phyloP scores from a whole-genome alignment of 805 yeast genomes.

The Yamadazyma laniorum region DNA sequence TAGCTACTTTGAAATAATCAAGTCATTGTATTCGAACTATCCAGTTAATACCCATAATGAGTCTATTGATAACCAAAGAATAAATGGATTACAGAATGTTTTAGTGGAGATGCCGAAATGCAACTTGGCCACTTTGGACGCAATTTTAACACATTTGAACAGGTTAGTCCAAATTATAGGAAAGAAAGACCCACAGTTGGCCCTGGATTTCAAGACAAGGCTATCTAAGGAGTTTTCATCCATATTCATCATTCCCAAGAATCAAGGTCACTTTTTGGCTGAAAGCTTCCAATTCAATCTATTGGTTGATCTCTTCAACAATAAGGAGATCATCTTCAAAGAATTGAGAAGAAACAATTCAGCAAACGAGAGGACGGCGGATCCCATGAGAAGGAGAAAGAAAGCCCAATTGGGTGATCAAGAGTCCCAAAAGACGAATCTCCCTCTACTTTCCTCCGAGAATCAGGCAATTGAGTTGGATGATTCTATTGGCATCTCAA shows the following conservation, averaged over 20 bases:
- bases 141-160: slow-evolving; percentile 71
- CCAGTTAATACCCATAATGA: slow-evolving; percentile 35
- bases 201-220: slow-evolving; percentile 39
- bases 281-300: slow-evolving; percentile 61
- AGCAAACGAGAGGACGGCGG: slow-evolving; percentile 4
- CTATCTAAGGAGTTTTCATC: slow-evolving; percentile 58
- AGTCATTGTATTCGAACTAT: slow-evolving; percentile 55
- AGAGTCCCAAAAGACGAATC: background rate
- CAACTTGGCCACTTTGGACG: slow-evolving; percentile 77
- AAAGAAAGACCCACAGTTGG: slow-evolving; percentile 35
- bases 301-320: slow-evolving; percentile 57
- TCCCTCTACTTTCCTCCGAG: background rate
- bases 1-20: slow-evolving; percentile 63
- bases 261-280: slow-evolving; percentile 34
- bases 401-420: background rate
- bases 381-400: background rate
- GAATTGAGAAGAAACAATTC: slow-evolving; percentile 48
- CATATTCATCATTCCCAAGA: slow-evolving; percentile 14
- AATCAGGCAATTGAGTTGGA: background rate
- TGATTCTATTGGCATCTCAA: slow-evolving; percentile 6
- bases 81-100: slow-evolving; percentile 63
- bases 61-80: slow-evolving; percentile 40
- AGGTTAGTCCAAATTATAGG: slow-evolving; percentile 54
- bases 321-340: slow-evolving; percentile 62
- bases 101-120: slow-evolving; percentile 66